A percentile compares a stretch with the other conserved stretches of the same genome.
Conservation (phyloP, 257 asterid genomes). For the Nicotiana paniculata region DNA sequence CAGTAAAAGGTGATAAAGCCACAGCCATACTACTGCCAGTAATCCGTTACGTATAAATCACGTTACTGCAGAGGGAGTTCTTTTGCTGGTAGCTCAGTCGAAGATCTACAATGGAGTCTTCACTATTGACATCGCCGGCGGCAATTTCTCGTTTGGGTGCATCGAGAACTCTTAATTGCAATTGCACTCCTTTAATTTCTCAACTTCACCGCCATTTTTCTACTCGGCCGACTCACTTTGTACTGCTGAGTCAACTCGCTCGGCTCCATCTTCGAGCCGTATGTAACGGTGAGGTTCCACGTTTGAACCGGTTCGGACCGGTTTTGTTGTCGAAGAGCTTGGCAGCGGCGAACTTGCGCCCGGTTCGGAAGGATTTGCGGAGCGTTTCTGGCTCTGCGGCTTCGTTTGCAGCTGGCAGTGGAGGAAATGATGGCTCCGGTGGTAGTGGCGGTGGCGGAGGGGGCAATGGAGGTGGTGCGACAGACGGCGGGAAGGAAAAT, state of each 20-base stretch:
- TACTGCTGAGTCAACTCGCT: conserved; percentile 25
- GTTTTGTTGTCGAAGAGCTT: conserved; percentile 20
- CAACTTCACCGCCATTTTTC: conserved; percentile 49
- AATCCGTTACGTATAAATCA: not conserved
- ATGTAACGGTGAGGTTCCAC: not conserved
- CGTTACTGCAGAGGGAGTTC: not conserved
- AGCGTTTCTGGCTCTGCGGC: conserved; percentile 49
- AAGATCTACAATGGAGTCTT: conserved; percentile 49
- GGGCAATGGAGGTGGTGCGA: conserved; percentile 44
- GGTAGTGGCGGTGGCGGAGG: conserved; percentile 51
- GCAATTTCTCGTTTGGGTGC: conserved; percentile 38
- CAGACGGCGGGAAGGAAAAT: conserved; percentile 50
- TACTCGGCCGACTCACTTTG: conserved; percentile 19
- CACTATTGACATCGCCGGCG: conserved; percentile 35
- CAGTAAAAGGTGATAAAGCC: not conserved
- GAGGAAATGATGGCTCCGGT: conserved; percentile 43
- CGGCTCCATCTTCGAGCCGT: conserved; percentile 28
- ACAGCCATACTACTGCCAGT: not conserved
- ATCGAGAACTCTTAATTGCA: conserved; percentile 42
- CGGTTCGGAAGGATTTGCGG: conserved; percentile 23
- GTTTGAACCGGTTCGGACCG: conserved; percentile 27
- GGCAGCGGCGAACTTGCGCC: conserved; percentile 14
- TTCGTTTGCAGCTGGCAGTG: conserved; percentile 66
- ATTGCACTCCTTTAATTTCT: conserved; percentile 35
- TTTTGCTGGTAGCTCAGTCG: not conserved